These are phyloP conservation scores for Gossypium lobatum DNA, from an alignment of 441 rosid species.

Conservation along the genomic window DNA sequence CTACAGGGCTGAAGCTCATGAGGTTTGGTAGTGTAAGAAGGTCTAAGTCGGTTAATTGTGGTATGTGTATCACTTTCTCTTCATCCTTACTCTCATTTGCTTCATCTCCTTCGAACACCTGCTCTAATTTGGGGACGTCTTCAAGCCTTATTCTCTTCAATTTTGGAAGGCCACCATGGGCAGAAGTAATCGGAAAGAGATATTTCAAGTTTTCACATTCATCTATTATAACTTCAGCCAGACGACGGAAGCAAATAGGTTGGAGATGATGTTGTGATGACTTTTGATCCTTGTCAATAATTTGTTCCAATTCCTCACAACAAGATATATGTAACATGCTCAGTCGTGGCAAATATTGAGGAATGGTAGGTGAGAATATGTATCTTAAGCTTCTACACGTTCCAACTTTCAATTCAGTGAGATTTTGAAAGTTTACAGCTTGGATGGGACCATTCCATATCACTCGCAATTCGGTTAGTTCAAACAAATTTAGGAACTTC, in stretches of 20 bases:
- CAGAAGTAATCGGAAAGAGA: background rate
- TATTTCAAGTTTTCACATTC: background rate
- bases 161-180: background rate
- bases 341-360: too few relatives aligned
- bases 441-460: too few relatives aligned
- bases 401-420: too few relatives aligned
- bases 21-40: background rate
- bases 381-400: too few relatives aligned
- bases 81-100: background rate
- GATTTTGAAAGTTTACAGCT: too few relatives aligned
- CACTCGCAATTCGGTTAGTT: too few relatives aligned
- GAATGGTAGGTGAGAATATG: too few relatives aligned
- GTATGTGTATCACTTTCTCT: background rate
- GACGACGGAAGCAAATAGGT: background rate
- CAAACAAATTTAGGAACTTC: too few relatives aligned
- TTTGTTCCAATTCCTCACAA: background rate
- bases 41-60: background rate
- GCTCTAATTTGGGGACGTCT: too few relatives aligned
- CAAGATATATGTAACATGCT: fast-evolving
- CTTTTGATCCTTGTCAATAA: background rate
- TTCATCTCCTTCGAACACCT: too few relatives aligned
- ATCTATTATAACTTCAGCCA: fast-evolving
- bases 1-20: too few relatives aligned
- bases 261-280: background rate
- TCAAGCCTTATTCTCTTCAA: fast-evolving